phyloP scores from a whole-genome alignment of 352 stramenopile genomes.

The Phytopythium delawarense region DNA sequence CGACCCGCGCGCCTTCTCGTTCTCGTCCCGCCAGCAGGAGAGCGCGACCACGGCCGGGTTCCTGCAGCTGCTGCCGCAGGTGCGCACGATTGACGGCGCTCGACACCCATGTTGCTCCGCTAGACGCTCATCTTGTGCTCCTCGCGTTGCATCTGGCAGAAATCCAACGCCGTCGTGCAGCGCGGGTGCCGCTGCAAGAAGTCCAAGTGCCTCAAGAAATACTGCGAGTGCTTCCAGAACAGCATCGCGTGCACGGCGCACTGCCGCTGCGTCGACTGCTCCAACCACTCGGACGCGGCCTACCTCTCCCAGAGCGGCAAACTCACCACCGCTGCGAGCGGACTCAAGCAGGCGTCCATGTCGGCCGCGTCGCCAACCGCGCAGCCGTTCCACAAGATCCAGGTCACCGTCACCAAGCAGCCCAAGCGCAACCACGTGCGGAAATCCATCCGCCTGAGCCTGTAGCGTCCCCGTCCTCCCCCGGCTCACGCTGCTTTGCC shows the following conservation, averaged over 20 bases:
- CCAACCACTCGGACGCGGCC: slow-evolving; percentile 68
- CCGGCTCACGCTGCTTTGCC: not conserved
- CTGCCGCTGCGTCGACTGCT: slow-evolving; percentile 95
- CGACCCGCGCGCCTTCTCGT: slow-evolving; percentile 74
- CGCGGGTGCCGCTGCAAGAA: slow-evolving; percentile 96
- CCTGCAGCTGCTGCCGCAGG: slow-evolving; percentile 64
- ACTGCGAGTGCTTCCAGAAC: slow-evolving; percentile 98
- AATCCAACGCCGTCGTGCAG: slow-evolving; percentile 69
- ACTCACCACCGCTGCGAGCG: not conserved
- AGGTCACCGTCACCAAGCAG: slow-evolving; percentile 73
- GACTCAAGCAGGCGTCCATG: slow-evolving; percentile 6
- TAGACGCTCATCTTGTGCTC: not conserved
- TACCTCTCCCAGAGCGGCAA: slow-evolving; percentile 25
- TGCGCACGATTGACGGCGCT: slow-evolving; percentile 8
- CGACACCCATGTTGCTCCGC: not conserved
- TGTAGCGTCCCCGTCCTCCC: slow-evolving; percentile 12
- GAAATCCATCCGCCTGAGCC: slow-evolving; percentile 52
- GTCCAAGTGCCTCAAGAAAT: slow-evolving; percentile 97
- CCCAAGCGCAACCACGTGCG: slow-evolving; percentile 52
- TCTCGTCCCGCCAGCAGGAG: slow-evolving; percentile 30
- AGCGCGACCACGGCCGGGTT: slow-evolving; percentile 36
- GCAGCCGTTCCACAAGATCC: slow-evolving; percentile 43
- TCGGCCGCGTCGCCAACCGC: not conserved
- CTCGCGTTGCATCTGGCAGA: slow-evolving; percentile 15
- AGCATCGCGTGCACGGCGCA: slow-evolving; percentile 84